Percentiles rank a stretch among this genome's conserved stretches.
These are phyloP conservation scores for Ligustrum vulgare DNA, from an alignment of 257 asterid genomes.

Conservation along the genomic window DNA sequence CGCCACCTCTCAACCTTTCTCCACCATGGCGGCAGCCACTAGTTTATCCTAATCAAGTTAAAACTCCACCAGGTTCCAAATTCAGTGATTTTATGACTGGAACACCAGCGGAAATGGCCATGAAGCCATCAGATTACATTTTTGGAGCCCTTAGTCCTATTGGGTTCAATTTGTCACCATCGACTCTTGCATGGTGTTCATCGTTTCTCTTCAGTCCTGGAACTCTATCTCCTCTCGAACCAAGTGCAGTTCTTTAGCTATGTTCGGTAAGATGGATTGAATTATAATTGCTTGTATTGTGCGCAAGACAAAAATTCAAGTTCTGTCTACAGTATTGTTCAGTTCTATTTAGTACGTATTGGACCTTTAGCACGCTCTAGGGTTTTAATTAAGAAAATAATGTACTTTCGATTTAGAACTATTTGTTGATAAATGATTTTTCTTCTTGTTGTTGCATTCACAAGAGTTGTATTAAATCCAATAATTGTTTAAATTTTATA, in stretches of 20 bases:
- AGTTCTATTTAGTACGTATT: too few species aligned
- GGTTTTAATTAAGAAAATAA: too few species aligned
- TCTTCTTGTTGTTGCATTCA: too few species aligned
- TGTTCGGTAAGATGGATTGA: neutral
- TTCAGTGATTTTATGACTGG: neutral
- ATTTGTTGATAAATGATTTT: too few species aligned
- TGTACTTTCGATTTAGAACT: too few species aligned
- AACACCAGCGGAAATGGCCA: constrained; percentile 8
- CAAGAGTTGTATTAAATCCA: neutral
- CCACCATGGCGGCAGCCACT: constrained; percentile 11
- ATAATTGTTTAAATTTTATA: too few species aligned
- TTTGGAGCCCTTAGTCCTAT: constrained; percentile 39
- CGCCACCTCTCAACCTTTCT: constrained; percentile 61
- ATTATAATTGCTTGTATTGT: neutral
- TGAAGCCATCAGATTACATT: constrained; percentile 15
- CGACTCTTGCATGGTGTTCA: constrained; percentile 66
- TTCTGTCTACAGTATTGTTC: neutral
- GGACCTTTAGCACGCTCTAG: neutral
- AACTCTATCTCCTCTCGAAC: constrained; percentile 38
- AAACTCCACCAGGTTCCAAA: neutral
- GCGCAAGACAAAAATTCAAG: neutral
- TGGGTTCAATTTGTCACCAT: constrained; percentile 58
- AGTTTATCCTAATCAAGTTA: neutral
- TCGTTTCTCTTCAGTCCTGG: constrained; percentile 62
- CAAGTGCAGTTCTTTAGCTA: constrained; percentile 26